Evolutionary conservation across 2,329 filamentous ascomycete species (phyloP).

Genomic region (Clarireedia monteithiana): DNA sequence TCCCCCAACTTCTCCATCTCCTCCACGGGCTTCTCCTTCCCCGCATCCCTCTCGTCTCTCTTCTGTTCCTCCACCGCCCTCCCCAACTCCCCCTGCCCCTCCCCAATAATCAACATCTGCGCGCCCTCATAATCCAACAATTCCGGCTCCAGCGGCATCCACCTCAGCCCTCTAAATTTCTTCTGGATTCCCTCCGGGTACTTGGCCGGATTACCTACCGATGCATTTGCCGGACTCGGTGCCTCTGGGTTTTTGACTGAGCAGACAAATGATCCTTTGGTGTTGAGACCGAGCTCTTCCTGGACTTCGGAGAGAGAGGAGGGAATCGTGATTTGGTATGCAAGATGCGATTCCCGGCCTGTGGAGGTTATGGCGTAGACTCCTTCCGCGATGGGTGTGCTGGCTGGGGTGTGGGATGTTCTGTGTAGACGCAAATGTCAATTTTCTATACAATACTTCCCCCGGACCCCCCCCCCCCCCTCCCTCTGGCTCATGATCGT

Average conservation of each 20-base stretch:
- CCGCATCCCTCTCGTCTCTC: slow-evolving; percentile 46
- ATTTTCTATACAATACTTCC: neutral
- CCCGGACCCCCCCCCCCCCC: neutral
- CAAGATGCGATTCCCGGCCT: slow-evolving; percentile 65
- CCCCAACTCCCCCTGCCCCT: slow-evolving; percentile 46
- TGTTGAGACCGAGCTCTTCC: slow-evolving; percentile 61
- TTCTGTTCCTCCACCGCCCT: slow-evolving; percentile 49
- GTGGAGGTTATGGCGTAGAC: slow-evolving; percentile 75
- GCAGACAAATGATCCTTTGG: slow-evolving; percentile 69
- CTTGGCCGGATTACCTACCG: slow-evolving; percentile 55
- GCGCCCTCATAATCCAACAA: slow-evolving; percentile 68
- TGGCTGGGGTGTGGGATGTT: slow-evolving; percentile 55
- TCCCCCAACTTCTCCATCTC: slow-evolving; percentile 68
- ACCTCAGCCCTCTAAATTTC: slow-evolving; percentile 65
- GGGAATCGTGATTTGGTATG: slow-evolving; percentile 72
- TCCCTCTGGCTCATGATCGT: neutral
- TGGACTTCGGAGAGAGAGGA: slow-evolving; percentile 63
- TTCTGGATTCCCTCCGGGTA: slow-evolving; percentile 66
- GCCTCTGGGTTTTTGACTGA: slow-evolving; percentile 74
- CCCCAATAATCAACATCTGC: slow-evolving; percentile 73
- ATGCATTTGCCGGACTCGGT: slow-evolving; percentile 54
- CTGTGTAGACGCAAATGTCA: slow-evolving; percentile 27
- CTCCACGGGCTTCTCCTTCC: slow-evolving; percentile 57
- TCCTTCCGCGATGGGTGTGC: slow-evolving; percentile 73
- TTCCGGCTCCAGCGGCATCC: slow-evolving; percentile 65